Evolutionary conservation across 148 eudicot genomes (phyloP).

Genomic region (Amaranthus palmeri): DNA sequence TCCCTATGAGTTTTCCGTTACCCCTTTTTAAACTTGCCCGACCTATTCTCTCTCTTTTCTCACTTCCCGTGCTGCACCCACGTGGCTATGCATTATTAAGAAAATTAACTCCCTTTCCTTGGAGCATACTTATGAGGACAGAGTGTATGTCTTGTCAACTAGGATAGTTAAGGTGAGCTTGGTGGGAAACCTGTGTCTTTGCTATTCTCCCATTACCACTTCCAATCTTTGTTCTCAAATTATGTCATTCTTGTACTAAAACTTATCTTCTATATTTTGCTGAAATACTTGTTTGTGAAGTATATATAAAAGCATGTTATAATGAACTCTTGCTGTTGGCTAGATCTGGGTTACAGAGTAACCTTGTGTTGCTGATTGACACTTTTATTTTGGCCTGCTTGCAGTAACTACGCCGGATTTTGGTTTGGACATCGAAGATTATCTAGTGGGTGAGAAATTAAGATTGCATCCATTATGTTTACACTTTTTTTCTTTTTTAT

Average conservation of each 20-base stretch:
- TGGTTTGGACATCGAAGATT: constrained; percentile 88
- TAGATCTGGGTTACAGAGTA: neutral
- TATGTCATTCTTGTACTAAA: neutral
- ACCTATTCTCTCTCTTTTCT: no score
- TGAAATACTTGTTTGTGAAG: neutral
- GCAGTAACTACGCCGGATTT: constrained; percentile 75
- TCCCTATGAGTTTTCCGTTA: no score
- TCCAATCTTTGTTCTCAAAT: neutral
- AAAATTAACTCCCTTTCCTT: no score
- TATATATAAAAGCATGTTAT: neutral
- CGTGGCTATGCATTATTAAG: no score
- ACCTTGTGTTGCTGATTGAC: constrained; percentile 1
- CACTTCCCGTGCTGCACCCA: no score
- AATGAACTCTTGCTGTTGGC: neutral
- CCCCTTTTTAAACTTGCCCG: no score
- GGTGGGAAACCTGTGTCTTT: neutral
- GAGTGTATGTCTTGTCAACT: neutral
- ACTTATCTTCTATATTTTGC: no score
- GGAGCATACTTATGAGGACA: no score
- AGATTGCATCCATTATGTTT: neutral
- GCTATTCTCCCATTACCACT: neutral
- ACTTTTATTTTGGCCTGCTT: constrained; percentile 19
- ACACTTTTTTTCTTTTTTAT: neutral
- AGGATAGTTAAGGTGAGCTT: neutral
- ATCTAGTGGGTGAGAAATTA: constrained; percentile 80